Evolutionary conservation across 1,284 basidiomycete species (phyloP), one percentile per base, ranked within the genome.

Genomic region (Melanopsichium pennsylvanicum): DNA sequence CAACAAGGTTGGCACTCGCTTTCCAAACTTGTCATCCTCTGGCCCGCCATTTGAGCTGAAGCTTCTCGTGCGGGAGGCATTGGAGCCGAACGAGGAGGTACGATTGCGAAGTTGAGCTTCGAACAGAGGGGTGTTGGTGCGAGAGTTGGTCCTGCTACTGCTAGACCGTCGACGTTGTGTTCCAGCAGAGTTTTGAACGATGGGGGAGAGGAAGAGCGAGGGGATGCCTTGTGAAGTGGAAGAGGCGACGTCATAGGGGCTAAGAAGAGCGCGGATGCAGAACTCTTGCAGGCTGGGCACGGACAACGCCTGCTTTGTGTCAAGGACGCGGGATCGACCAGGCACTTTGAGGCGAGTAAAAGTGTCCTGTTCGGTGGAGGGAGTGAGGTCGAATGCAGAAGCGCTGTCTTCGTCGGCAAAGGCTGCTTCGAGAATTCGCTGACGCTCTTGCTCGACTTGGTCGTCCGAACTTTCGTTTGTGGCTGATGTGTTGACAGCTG

Each of bases 211-310:
- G 35, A 70, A 61, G 1, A 62, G 58, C 10, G 68, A 70, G 18
- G 50, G 37, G 26, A 57, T 36, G 21, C 47, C 64, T 10, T 60
- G 47, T 32, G 37, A 51, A 18, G 47, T 59, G 33, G 35, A 51
- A 29, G 52, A 32, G n/a, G 45, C 41, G 3, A 60, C 51, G 21
- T 73, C 61, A 25, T 62, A 62, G 2, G 63, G 59, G 31, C 66
- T 56, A 22, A 78, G 52, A 35, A 78, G 69, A 18, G 58, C 66
- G 22, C 70, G 63, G 27, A 78, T 64, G 59, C 76, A 78, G n/a
- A 77, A 35, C 34, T 77, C 73, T 23, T 33, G 45, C 18, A 78
- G 43, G 35, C 51, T 63, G 7, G 76, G 71, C 19, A 74, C 11
- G 4, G 43, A 45, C 4, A 36, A 32, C 12, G 40, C 41, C 38